A percentile compares a stretch with the other conserved stretches of the same genome.
Conservation (phyloP, 2,329 filamentous ascomycete genomes). For the Aspergillus brunneoviolaceus region DNA sequence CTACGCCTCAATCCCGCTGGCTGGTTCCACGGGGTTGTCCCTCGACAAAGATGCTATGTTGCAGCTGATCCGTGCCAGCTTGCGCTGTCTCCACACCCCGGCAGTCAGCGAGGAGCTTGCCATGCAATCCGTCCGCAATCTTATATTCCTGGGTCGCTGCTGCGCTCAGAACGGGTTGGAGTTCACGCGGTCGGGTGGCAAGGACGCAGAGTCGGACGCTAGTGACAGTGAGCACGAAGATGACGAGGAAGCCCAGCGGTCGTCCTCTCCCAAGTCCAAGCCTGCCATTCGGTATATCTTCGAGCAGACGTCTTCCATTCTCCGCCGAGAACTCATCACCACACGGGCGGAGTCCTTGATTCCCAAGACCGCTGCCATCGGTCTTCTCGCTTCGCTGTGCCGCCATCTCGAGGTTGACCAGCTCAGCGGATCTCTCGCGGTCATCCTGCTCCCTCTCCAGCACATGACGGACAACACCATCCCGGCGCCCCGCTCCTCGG, state of each 20-base stretch:
- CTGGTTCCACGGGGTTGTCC: conserved; percentile 68
- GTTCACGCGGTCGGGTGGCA: conserved; percentile 41
- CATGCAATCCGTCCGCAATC: conserved; percentile 73
- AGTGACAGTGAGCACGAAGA: conserved; percentile 46
- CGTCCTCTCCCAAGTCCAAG: conserved; percentile 32
- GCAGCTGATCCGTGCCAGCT: conserved; percentile 56
- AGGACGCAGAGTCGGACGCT: conserved; percentile 41
- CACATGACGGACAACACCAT: conserved; percentile 81
- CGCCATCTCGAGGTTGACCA: conserved; percentile 59
- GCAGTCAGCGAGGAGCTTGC: conserved; percentile 73
- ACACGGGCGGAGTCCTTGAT: conserved; percentile 62
- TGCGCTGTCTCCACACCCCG: conserved; percentile 60
- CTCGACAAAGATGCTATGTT: conserved; percentile 66
- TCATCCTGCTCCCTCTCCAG: conserved; percentile 68
- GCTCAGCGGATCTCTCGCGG: conserved; percentile 63
- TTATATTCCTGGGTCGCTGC: conserved; percentile 74
- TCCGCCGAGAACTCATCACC: conserved; percentile 71
- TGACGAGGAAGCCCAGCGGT: conserved; percentile 38
- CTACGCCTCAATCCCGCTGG: conserved; percentile 59
- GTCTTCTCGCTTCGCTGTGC: conserved; percentile 69
- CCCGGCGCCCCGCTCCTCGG: conserved; percentile 67
- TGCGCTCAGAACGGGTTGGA: conserved; percentile 58
- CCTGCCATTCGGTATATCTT: conserved; percentile 72
- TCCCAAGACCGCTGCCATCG: conserved; percentile 73
- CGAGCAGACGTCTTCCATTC: conserved; percentile 71